These are phyloP conservation scores for Mycothermus thermophilus DNA, from an alignment of 495 filamentous ascomycete genomes.

Conservation along the genomic window DNA sequence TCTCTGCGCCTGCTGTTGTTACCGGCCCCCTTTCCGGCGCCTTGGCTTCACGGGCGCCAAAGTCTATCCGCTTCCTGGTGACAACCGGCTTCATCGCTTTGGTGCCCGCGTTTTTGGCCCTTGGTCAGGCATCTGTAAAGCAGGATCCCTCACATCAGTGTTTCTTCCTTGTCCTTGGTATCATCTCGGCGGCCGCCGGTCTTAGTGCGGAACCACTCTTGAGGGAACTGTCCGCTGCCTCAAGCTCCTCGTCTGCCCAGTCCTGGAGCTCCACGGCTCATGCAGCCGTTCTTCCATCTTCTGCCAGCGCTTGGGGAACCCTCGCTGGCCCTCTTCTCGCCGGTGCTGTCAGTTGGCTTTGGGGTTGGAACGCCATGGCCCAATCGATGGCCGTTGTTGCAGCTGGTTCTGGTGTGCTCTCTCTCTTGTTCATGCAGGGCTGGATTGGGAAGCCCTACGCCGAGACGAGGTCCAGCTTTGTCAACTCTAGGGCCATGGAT, in stretches of 20 bases:
- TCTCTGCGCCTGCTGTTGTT: slow-evolving; percentile 14
- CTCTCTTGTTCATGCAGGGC: slow-evolving; percentile 16
- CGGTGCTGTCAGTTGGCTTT: slow-evolving; percentile 9
- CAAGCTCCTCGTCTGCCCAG: slow-evolving; percentile 1
- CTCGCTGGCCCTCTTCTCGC: slow-evolving; percentile 17
- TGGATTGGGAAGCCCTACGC: slow-evolving; percentile 11
- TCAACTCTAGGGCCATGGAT: no score
- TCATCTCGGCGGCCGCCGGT: slow-evolving; percentile 13
- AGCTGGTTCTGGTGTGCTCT: slow-evolving; percentile 6
- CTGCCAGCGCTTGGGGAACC: slow-evolving; percentile 16
- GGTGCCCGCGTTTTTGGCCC: slow-evolving; percentile 9
- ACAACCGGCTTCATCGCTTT: slow-evolving; percentile 13
- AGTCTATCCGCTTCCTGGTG: slow-evolving; percentile 10
- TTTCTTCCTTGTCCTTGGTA: slow-evolving; percentile 9
- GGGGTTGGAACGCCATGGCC: slow-evolving; percentile 13
- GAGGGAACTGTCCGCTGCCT: slow-evolving; percentile 7
- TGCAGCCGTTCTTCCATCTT: slow-evolving; percentile 9
- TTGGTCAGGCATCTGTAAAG: slow-evolving; percentile 4
- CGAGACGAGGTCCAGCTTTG: not conserved
- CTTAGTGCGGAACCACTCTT: slow-evolving; percentile 15
- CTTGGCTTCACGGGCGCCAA: slow-evolving; percentile 7
- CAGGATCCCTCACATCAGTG: not conserved
- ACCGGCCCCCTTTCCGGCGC: slow-evolving; percentile 9
- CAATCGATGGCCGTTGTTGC: slow-evolving; percentile 7
- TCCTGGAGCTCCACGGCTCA: slow-evolving; percentile 4